These are phyloP conservation scores for Pyrenochaeta sp. DNA, from an alignment of 2,329 filamentous ascomycete genomes.

Conservation along the genomic window DNA sequence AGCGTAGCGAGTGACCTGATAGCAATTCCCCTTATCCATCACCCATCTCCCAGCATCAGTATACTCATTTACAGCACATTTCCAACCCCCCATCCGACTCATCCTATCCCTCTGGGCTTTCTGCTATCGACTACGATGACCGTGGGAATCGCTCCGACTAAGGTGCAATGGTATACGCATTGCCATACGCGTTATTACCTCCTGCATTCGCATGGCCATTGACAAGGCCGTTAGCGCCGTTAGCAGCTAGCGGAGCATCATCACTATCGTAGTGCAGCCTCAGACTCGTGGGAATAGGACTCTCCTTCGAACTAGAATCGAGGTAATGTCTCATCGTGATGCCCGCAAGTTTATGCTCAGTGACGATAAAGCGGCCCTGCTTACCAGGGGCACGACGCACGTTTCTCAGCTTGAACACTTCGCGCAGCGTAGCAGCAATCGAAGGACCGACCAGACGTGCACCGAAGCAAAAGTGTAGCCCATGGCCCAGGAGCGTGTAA, in stretches of 20 bases:
- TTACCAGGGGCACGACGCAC: conserved; percentile 41
- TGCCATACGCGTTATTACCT: conserved; percentile 17
- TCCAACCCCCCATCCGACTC: too few species aligned
- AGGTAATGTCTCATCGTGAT: conserved; percentile 60
- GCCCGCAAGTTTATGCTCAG: conserved; percentile 58
- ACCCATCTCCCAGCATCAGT: too few species aligned
- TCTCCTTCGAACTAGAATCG: conserved; percentile 58
- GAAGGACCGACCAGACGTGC: conserved; percentile 38
- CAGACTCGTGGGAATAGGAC: conserved; percentile 46
- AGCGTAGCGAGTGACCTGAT: too few species aligned
- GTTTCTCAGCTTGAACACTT: conserved; percentile 46
- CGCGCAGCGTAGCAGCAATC: conserved; percentile 41
- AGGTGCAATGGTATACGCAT: conserved; percentile 25
- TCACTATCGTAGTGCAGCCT: conserved; percentile 33
- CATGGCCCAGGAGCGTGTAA: conserved; percentile 45
- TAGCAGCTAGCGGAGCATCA: conserved; percentile 22
- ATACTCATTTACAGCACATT: background rate
- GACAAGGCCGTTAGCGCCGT: conserved; percentile 15
- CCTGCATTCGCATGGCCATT: conserved; percentile 18
- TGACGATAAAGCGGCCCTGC: conserved; percentile 50
- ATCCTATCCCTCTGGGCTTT: too few species aligned
- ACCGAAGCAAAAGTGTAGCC: conserved; percentile 46
- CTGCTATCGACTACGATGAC: too few species aligned
- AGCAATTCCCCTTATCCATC: too few species aligned
- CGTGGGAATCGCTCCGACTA: background rate